Evolutionary conservation across 2,329 filamentous ascomycete species (phyloP).

Genomic region (Pseudomassariella vexata): DNA sequence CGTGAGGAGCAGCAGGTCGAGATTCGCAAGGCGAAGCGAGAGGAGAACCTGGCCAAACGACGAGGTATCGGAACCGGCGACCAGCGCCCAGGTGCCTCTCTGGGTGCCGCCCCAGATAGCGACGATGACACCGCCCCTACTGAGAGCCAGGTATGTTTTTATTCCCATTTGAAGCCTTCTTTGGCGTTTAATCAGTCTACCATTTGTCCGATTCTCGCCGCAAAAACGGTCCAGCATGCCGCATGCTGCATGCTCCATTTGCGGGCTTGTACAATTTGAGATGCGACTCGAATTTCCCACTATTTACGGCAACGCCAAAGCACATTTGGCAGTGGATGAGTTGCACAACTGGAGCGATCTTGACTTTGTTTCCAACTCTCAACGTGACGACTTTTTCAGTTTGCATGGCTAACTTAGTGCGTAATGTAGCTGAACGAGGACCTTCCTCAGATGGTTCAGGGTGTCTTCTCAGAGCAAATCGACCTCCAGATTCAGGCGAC

Average conservation of each 20-base stretch:
- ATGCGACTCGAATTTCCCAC: too few relatives aligned
- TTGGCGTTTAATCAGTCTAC: slow-evolving; percentile 1
- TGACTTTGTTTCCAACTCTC: neutral
- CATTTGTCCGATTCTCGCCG: slow-evolving; percentile 2
- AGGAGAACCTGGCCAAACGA: slow-evolving; percentile 98
- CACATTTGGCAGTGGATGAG: slow-evolving; percentile 1
- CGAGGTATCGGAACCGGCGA: slow-evolving; percentile 84
- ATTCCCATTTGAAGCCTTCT: slow-evolving; percentile 9
- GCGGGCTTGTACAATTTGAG: too few relatives aligned
- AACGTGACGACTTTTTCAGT: neutral
- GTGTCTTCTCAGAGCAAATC: slow-evolving; percentile 98
- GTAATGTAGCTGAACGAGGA: slow-evolving; percentile 80
- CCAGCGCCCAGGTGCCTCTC: slow-evolving; percentile 71
- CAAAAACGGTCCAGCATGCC: too few relatives aligned
- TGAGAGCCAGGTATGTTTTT: slow-evolving; percentile 80
- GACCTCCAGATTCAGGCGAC: slow-evolving; percentile 96
- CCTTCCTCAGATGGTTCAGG: slow-evolving; percentile 94
- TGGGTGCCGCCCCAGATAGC: slow-evolving; percentile 88
- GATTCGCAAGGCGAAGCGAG: slow-evolving; percentile 96
- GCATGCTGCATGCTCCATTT: too few relatives aligned
- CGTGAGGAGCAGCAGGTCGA: slow-evolving; percentile 99
- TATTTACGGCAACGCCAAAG: too few relatives aligned
- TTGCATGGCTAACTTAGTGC: slow-evolving; percentile 1
- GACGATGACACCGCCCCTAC: slow-evolving; percentile 95
- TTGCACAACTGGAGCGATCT: neutral